Base-by-base conservation (phyloP, 768 basidiomycete genomes). In the Serpula lacrymans region DNA sequence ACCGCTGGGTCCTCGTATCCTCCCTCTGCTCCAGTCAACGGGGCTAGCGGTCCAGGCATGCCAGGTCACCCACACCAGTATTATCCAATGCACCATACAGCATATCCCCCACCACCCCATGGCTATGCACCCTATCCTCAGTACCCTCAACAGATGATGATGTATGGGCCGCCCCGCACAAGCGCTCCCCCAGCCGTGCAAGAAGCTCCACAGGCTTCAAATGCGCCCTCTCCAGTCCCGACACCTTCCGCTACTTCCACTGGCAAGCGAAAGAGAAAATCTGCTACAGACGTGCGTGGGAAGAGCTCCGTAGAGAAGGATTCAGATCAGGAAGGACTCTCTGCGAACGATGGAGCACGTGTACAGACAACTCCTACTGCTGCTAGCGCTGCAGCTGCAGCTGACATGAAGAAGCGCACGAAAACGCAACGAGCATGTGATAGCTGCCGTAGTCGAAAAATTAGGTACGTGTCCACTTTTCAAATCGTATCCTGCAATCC, bases 361-460 rank as follows among this genome's bases (percentile, higher is more conserved):
- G 64, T 68, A 36, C 63, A 58, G 9, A 43, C 57, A 5, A 46
- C 63, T 2, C 25, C 58, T 46, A 25, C 64, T 52, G 40, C 67
- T 47, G 26, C 46, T 25, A 47, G 61, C 31, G 33, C 53, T 42
- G 44, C 47, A 39, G 14, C 68, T 42, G 41, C 60, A 37, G 63
- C 70, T 44, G 88, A 90, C 56, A 63, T 72, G 48, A 90, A 88
- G 70, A 94, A 94, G 63, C 82, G 91, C 41, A 89, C 88, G 10
- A 95, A 95, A 69, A 95, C 89, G 10, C 85, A 87, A 59, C 80
- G 92, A 37, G 92, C 92, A 6, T 95, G 92, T 57, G 92, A 95
- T 59, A 86, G 85, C 27, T 94, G 91, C 65, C 80, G 91, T 34
- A 82, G 79, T 55, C 82, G 90, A 46, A 94, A 95, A 74, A 93